Evolutionary conservation across 805 yeast genomes (phyloP), one percentile per base, ranked within the genome.

Genomic region (Pichia pseudocactophila): DNA sequence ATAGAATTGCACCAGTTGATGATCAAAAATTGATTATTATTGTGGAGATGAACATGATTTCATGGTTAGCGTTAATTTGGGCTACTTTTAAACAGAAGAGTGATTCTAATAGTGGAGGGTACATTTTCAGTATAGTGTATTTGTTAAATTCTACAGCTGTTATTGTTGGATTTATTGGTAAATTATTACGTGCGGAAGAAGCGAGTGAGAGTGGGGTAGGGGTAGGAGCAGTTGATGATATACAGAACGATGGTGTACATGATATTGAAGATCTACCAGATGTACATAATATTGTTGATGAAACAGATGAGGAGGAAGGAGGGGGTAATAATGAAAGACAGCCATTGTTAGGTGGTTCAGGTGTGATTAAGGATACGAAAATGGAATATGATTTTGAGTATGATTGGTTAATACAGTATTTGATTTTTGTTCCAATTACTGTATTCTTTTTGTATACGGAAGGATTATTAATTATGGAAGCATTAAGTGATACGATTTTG

Each of bases 361-460:
- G 47, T 7, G 43, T 53, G 17, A 50, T 54, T n/a, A 47, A 22
- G 8, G 25, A 22, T 5, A 6, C 25, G 1, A 53, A 61, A 4
- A 66, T 66, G 8, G 42, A 61, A 31, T 67, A 64, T 39, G 73
- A 77, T 4, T 70, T 73, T 37, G 73, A 80, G 33, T 85, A 82
- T 55, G 95, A 82, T 53, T 88, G 96, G 96, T 69, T 80, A 13
- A 49, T 85, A 15, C 95, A 88, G 58, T 86, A 75, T 53, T 50
- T 84, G 27, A 47, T 79, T 1, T 57, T 81, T 15, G 85, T 82
- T 12, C 96, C 96, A 2, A 40, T 81, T 12, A 63, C 82, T 1
- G 64, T 78, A 3, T 69, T 73, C 28, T 54, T 80, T 30, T 54
- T 79, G n/a, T 71, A 75, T 51, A 71, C 74, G 43, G 61, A 70